Evolutionary conservation across 495 filamentous ascomycete genomes (phyloP).

Genomic region (Xylaria grammica): DNA sequence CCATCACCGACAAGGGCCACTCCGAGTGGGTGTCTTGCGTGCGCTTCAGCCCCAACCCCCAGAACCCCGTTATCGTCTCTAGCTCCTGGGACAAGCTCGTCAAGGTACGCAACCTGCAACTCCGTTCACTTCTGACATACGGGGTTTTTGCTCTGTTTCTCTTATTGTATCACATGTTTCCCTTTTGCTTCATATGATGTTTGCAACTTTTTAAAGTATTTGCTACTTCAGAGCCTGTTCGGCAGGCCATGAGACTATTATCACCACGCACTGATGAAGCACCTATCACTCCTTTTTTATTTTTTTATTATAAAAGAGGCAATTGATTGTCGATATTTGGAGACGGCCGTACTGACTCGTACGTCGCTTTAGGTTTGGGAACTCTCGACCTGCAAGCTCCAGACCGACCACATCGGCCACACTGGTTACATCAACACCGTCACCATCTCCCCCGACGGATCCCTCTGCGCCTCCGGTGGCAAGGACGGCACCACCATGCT

Average conservation of each 20-base stretch:
- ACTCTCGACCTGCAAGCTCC: slow-evolving; percentile 97
- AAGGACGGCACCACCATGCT: slow-evolving; percentile 99
- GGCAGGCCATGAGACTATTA: slow-evolving; percentile 93
- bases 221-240: slow-evolving; percentile 99
- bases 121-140: background rate
- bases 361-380: slow-evolving; percentile 83
- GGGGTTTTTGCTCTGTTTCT: background rate
- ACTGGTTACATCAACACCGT: slow-evolving; percentile 99
- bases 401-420: slow-evolving; percentile 99
- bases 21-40: slow-evolving; percentile 99
- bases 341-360: slow-evolving; percentile 21
- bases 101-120: slow-evolving; percentile 72
- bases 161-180: background rate
- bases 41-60: slow-evolving; percentile 98
- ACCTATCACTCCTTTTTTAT: slow-evolving; percentile 29
- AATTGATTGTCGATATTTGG: slow-evolving; percentile 7
- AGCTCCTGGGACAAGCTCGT: slow-evolving; percentile 99
- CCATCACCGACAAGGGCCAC: slow-evolving; percentile 99
- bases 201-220: slow-evolving; percentile 88
- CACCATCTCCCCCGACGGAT: slow-evolving; percentile 99
- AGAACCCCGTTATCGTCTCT: slow-evolving; percentile 99
- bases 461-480: slow-evolving; percentile 97
- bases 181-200: slow-evolving; percentile 73
- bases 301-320: no score
- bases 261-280: slow-evolving; percentile 86